Evolutionary conservation across 176 grass and related monocot genomes (phyloP).

Genomic region (Carex myosuroides): DNA sequence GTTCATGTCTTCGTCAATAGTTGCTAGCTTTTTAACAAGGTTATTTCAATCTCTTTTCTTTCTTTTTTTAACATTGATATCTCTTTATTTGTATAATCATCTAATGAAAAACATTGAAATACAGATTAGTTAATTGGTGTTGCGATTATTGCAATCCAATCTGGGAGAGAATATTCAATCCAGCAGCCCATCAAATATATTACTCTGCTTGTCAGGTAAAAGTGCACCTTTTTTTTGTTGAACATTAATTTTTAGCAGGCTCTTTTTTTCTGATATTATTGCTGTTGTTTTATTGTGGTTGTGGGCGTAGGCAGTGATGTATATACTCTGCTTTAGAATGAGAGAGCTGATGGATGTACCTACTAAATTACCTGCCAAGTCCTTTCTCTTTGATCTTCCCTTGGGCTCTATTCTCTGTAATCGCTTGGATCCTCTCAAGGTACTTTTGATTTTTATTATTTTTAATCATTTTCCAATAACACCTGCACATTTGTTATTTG

Average conservation of each 20-base stretch:
- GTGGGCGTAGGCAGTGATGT: constrained; percentile 64
- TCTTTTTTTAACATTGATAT: background rate
- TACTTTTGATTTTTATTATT: constrained; percentile 15
- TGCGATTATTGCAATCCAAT: constrained; percentile 30
- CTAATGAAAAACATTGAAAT: constrained; percentile 12
- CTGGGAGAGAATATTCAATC: constrained; percentile 13
- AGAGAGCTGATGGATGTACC: constrained; percentile 62
- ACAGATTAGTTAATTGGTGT: constrained; percentile 82
- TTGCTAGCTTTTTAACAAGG: constrained; percentile 61
- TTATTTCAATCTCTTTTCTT: constrained; percentile 10
- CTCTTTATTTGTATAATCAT: constrained; percentile 26
- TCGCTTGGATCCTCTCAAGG: constrained; percentile 69
- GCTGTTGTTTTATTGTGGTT: constrained; percentile 16
- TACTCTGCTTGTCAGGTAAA: constrained; percentile 87
- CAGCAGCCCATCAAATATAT: constrained; percentile 54
- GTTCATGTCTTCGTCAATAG: constrained; percentile 51
- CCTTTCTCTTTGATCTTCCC: constrained; percentile 37
- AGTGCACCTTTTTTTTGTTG: background rate
- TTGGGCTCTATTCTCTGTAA: constrained; percentile 51
- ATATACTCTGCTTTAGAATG: constrained; percentile 89
- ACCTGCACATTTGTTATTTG: background rate
- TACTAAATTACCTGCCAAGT: constrained; percentile 22
- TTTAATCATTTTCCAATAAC: background rate
- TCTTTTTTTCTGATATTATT: background rate
- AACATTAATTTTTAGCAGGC: constrained; percentile 4